A percentile compares a stretch with the other conserved stretches of the same genome.
Evolutionary conservation across 2,329 filamentous ascomycete species (phyloP).

Genomic region (Nemania serpens): DNA sequence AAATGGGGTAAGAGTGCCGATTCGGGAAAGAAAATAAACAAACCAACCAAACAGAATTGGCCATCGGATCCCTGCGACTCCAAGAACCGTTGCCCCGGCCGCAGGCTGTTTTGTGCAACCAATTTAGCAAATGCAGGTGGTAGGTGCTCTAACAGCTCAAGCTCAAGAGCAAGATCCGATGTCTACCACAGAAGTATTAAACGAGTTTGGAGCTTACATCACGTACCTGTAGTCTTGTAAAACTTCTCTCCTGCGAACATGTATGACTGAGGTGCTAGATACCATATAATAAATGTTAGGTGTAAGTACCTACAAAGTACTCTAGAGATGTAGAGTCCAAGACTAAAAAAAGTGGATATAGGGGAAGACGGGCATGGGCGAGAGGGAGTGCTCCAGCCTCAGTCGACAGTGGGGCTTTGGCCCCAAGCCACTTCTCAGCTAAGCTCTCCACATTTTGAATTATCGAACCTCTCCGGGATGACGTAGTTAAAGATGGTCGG

Average conservation of each 20-base stretch:
- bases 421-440: conserved; percentile 2
- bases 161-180: too few relatives aligned
- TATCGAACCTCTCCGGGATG: conserved; percentile 6
- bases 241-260: too few relatives aligned
- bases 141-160: too few relatives aligned
- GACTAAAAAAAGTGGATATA: too few relatives aligned
- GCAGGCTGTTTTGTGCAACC: conserved; percentile 5
- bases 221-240: too few relatives aligned
- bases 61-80: conserved; percentile 9
- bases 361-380: too few relatives aligned
- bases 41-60: conserved; percentile 14
- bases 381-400: not conserved
- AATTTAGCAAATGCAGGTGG: not conserved
- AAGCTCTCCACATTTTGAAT: not conserved
- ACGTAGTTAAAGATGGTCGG: conserved; percentile 16
- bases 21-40: conserved; percentile 27
- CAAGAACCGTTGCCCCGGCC: conserved; percentile 10
- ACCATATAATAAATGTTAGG: too few relatives aligned
- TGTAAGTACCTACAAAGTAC: too few relatives aligned
- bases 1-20: conserved; percentile 10
- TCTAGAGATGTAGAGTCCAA: too few relatives aligned
- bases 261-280: too few relatives aligned
- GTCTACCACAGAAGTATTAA: too few relatives aligned
- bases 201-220: too few relatives aligned
- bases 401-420: not conserved